A percentile compares a stretch with the other conserved stretches of the same genome.
Evolutionary conservation across 352 stramenopile species (phyloP).

Genomic region (Globisporangium uncinulatum): DNA sequence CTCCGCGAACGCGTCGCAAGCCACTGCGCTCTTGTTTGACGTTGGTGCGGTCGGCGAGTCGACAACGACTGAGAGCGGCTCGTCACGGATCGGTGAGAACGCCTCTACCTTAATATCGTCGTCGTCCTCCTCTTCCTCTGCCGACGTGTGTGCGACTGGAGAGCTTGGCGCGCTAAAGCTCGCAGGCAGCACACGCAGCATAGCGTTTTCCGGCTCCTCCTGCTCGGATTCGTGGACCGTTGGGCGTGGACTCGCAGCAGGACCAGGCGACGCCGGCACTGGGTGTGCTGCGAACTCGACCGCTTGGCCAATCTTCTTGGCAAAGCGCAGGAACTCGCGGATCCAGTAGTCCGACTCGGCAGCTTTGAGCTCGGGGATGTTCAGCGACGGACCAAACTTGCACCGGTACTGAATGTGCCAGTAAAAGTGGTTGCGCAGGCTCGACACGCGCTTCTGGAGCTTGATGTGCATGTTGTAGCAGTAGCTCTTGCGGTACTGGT

Average conservation of each 20-base stretch:
- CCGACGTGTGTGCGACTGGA: background rate
- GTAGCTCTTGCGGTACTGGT: constrained; percentile 50
- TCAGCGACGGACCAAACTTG: constrained; percentile 48
- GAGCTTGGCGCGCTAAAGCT: background rate
- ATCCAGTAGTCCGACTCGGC: constrained; percentile 72
- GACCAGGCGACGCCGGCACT: constrained; percentile 13
- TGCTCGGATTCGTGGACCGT: background rate
- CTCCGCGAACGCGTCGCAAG: constrained; percentile 6
- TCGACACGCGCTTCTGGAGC: constrained; percentile 74
- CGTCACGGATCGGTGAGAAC: background rate
- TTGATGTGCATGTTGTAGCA: constrained; percentile 78
- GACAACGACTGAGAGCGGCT: background rate
- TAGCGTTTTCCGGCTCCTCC: background rate
- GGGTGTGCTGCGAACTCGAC: constrained; percentile 29
- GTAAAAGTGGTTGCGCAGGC: constrained; percentile 76
- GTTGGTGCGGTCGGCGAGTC: constrained; percentile 15
- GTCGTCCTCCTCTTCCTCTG: background rate
- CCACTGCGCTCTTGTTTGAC: constrained; percentile 20
- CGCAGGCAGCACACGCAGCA: background rate
- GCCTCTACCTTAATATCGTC: background rate
- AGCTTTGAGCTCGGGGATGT: constrained; percentile 63
- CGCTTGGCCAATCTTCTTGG: constrained; percentile 50
- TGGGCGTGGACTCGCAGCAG: constrained; percentile 5
- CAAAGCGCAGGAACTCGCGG: constrained; percentile 61
- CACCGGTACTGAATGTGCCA: constrained; percentile 77